A percentile compares a stretch with the other conserved stretches of the same genome.
phyloP scores from a whole-genome alignment of 192 early-diverging fungal species.

The Obelidium mucronatum region DNA sequence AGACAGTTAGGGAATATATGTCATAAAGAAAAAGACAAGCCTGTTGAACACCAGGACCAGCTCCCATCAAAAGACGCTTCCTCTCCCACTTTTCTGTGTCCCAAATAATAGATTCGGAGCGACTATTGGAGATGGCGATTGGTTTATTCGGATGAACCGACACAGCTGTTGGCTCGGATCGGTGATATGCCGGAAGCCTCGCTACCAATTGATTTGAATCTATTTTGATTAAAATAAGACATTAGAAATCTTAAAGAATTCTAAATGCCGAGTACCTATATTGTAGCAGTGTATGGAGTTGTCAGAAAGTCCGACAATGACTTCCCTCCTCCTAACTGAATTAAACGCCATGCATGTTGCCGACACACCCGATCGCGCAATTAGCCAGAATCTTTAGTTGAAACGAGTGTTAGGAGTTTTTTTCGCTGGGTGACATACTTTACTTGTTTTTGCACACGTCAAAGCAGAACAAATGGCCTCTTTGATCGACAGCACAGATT shows the following conservation, averaged over 20 bases:
- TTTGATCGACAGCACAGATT: slow-evolving; percentile 53
- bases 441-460: slow-evolving; percentile 60
- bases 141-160: slow-evolving; percentile 52
- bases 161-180: slow-evolving; percentile 27
- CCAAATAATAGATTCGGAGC: slow-evolving; percentile 57
- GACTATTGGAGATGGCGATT: slow-evolving; percentile 44
- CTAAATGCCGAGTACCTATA: slow-evolving; percentile 42
- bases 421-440: neutral
- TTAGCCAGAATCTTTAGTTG: slow-evolving; percentile 48
- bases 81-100: slow-evolving; percentile 60
- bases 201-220: slow-evolving; percentile 55
- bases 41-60: slow-evolving; percentile 48
- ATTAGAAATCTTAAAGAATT: neutral
- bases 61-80: slow-evolving; percentile 49
- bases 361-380: slow-evolving; percentile 54
- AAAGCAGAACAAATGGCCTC: slow-evolving; percentile 52
- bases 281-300: slow-evolving; percentile 61
- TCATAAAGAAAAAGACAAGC: slow-evolving; percentile 10
- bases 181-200: slow-evolving; percentile 53
- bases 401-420: neutral
- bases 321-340: slow-evolving; percentile 46
- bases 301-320: slow-evolving; percentile 57
- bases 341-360: slow-evolving; percentile 54
- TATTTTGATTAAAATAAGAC: slow-evolving; percentile 18
- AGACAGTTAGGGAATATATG: slow-evolving; percentile 4